Evolutionary conservation across 129 eudicot species (phyloP).

Genomic region (Centella asiatica): DNA sequence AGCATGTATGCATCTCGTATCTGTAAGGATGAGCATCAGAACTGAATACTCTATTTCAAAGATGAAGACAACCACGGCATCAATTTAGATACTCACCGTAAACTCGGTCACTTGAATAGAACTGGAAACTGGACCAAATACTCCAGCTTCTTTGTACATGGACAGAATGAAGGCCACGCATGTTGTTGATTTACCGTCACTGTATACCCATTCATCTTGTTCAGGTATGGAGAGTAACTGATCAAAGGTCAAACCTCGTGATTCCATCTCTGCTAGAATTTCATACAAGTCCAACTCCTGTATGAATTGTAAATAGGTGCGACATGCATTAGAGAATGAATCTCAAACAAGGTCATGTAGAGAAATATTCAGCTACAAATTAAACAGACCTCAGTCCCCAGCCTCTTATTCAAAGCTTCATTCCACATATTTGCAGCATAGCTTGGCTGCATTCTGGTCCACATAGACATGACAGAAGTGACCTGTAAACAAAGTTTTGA

Average conservation of each 20-base stretch:
- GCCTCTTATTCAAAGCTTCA: constrained; percentile 96
- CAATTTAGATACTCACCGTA: constrained; percentile 50
- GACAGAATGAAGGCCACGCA: constrained; percentile 93
- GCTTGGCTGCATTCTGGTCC: constrained; percentile 99
- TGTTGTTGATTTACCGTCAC: constrained; percentile 97
- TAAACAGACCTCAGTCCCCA: constrained; percentile 82
- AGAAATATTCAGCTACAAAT: neutral
- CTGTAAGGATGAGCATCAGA: constrained; percentile 21
- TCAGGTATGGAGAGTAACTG: constrained; percentile 93
- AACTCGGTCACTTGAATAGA: constrained; percentile 98
- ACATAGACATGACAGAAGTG: constrained; percentile 99
- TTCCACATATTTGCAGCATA: constrained; percentile 99
- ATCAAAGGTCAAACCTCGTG: constrained; percentile 77
- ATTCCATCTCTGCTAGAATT: constrained; percentile 72
- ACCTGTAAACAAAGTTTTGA: constrained; percentile 44
- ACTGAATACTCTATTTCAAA: neutral
- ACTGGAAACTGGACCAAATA: constrained; percentile 60
- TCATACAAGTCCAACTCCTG: constrained; percentile 87
- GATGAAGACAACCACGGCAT: neutral
- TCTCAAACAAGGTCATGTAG: neutral
- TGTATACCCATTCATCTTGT: constrained; percentile 94
- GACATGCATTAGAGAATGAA: neutral
- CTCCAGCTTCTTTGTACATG: constrained; percentile 93
- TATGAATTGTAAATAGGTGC: neutral
- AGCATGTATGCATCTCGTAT: constrained; percentile 97